Conservation (phyloP, 768 basidiomycete genomes). For the Tulasnella sp. region DNA sequence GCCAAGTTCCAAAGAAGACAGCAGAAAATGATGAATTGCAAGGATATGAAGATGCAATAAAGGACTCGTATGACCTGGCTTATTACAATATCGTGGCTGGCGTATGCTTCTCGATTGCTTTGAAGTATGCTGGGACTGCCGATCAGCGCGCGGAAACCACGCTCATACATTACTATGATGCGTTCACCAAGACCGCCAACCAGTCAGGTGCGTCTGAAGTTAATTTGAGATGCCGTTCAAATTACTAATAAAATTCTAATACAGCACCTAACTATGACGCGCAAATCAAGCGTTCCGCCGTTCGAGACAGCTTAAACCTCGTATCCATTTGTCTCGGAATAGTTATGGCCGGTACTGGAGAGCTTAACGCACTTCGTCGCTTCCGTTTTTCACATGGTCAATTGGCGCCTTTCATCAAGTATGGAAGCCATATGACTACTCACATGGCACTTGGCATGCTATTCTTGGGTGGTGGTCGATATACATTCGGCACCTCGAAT, state of each 20-base stretch:
- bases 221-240: neutral
- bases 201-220: conserved; percentile 9
- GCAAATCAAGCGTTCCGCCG: conserved; percentile 74
- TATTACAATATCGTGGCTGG: conserved; percentile 87
- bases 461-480: conserved; percentile 87
- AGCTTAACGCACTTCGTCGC: conserved; percentile 75
- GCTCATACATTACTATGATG: conserved; percentile 69
- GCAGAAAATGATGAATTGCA: conserved; percentile 25
- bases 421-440: conserved; percentile 80
- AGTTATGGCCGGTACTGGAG: conserved; percentile 96
- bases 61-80: conserved; percentile 72
- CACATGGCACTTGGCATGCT: conserved; percentile 84
- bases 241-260: neutral
- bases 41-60: conserved; percentile 25
- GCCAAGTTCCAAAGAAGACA: conserved; percentile 51
- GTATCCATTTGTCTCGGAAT: conserved; percentile 78
- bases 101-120: conserved; percentile 77
- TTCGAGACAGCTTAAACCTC: conserved; percentile 77
- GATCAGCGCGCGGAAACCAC: conserved; percentile 76
- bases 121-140: conserved; percentile 92
- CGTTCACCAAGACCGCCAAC: conserved; percentile 37
- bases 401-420: conserved; percentile 47
- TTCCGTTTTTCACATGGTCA: conserved; percentile 84
- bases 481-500: conserved; percentile 83
- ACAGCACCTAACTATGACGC: conserved; percentile 71